Evolutionary conservation across 345 rosid genomes (phyloP).

Genomic region (Lepidium didymum): DNA sequence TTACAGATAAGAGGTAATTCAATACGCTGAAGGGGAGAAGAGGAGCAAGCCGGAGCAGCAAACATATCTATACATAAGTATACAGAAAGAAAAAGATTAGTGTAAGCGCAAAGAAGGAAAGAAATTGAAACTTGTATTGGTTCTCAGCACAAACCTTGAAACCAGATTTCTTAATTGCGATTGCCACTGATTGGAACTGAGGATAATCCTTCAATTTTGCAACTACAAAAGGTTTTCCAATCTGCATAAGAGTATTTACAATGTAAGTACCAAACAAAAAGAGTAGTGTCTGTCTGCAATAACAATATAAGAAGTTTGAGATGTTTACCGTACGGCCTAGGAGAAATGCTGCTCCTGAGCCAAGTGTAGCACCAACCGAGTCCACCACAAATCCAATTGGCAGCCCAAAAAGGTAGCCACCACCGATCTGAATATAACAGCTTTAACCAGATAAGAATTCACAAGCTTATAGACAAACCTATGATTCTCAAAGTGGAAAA

Average conservation of each 20-base stretch:
- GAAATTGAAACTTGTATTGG: neutral
- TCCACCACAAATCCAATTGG: constrained; percentile 92
- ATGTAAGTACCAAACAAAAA: neutral
- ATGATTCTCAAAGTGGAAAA: neutral
- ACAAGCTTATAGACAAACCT: neutral
- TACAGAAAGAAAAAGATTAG: neutral
- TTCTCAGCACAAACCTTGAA: constrained; percentile 62
- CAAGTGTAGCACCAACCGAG: constrained; percentile 88
- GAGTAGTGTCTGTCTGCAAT: neutral
- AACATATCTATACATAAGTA: constrained; percentile 56
- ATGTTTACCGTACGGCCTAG: constrained; percentile 74
- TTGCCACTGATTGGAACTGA: constrained; percentile 76
- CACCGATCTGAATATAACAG: constrained; percentile 71
- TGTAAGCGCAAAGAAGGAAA: neutral
- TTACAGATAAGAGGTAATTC: constrained; percentile 93
- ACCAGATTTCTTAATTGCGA: constrained; percentile 83
- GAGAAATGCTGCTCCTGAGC: constrained; percentile 93
- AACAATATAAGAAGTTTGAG: neutral
- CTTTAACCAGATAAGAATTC: constrained; percentile 17
- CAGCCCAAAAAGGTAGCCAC: constrained; percentile 95
- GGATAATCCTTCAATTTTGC: constrained; percentile 94
- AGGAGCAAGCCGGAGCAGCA: constrained; percentile 96
- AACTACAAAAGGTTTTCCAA: constrained; percentile 77
- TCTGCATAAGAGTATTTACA: constrained; percentile 35
- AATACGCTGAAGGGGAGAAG: constrained; percentile 88